phyloP scores from a whole-genome alignment of 129 eudicot genomes.

The Flaveria ramosissima region DNA sequence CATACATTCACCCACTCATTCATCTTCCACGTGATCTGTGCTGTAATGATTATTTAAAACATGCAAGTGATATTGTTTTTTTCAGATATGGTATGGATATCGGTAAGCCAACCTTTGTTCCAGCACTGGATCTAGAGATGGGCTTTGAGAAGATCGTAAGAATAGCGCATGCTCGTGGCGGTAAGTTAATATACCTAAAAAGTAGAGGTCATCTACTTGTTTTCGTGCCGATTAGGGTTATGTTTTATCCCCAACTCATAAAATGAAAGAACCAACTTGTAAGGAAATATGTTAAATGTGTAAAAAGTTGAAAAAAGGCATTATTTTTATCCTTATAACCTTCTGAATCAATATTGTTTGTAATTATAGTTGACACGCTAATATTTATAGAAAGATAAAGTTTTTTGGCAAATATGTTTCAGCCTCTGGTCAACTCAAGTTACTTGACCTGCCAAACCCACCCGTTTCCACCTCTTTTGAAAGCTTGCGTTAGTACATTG shows the following conservation, averaged over 20 bases:
- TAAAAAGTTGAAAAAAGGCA: background rate
- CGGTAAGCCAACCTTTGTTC: constrained; percentile 81
- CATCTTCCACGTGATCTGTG: constrained; percentile 11
- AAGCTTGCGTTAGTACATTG: background rate
- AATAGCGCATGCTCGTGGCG: constrained; percentile 95
- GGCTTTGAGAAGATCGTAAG: constrained; percentile 93
- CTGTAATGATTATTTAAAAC: constrained; percentile 11
- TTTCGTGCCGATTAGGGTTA: background rate
- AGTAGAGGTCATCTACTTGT: background rate
- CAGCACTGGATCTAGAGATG: constrained; percentile 80
- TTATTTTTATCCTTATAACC: background rate
- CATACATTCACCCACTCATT: background rate
- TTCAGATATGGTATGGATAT: constrained; percentile 65
- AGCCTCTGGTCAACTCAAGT: background rate
- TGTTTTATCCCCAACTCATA: background rate
- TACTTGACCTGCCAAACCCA: background rate
- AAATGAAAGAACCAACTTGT: background rate
- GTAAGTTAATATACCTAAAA: constrained; percentile 37
- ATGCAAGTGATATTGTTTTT: constrained; percentile 16
- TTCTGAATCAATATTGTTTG: background rate
- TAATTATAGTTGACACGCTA: background rate
- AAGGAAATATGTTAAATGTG: background rate
- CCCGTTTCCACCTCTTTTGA: background rate
- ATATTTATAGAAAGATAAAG: background rate
- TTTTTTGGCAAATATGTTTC: background rate